These are phyloP conservation scores for Dryas drummondii DNA, from an alignment of 306 rosid genomes.

Conservation along the genomic window DNA sequence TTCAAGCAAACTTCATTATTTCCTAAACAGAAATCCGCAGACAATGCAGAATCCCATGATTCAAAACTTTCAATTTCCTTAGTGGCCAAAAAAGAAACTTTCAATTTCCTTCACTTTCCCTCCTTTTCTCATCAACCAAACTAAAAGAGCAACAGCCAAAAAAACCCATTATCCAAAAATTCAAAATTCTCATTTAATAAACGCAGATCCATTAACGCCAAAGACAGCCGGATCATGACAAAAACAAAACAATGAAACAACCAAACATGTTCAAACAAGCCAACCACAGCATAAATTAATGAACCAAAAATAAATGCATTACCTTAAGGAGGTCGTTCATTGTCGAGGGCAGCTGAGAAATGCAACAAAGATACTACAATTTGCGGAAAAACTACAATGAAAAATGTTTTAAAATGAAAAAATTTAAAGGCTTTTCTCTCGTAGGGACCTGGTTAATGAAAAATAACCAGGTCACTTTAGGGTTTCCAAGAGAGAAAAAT, in stretches of 20 bases:
- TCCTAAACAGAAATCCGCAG: neutral
- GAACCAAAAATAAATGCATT: slow-evolving; percentile 13
- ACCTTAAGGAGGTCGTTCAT: slow-evolving; percentile 95
- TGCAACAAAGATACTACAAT: slow-evolving; percentile 16
- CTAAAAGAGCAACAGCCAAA: neutral
- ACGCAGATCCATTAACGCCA: slow-evolving; percentile 7
- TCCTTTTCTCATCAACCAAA: slow-evolving; percentile 23
- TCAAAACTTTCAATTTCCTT: neutral
- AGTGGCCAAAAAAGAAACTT: neutral
- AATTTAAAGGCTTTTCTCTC: neutral
- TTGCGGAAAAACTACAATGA: neutral
- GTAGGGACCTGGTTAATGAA: slow-evolving; percentile 41
- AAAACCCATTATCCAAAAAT: neutral
- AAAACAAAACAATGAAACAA: slow-evolving; percentile 20
- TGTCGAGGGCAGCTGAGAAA: slow-evolving; percentile 36
- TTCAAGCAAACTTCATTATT: neutral
- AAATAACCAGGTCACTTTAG: slow-evolving; percentile 48
- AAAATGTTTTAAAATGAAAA: neutral
- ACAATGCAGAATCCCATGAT: neutral
- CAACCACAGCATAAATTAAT: slow-evolving; percentile 13
- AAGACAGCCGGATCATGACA: slow-evolving; percentile 35
- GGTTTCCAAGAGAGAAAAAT: slow-evolving; percentile 18
- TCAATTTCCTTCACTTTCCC: slow-evolving; percentile 3
- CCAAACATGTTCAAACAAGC: slow-evolving; percentile 28
- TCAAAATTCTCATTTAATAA: neutral